Conservation (phyloP, 164 flowering plant species). For the Liquidambar formosana region DNA sequence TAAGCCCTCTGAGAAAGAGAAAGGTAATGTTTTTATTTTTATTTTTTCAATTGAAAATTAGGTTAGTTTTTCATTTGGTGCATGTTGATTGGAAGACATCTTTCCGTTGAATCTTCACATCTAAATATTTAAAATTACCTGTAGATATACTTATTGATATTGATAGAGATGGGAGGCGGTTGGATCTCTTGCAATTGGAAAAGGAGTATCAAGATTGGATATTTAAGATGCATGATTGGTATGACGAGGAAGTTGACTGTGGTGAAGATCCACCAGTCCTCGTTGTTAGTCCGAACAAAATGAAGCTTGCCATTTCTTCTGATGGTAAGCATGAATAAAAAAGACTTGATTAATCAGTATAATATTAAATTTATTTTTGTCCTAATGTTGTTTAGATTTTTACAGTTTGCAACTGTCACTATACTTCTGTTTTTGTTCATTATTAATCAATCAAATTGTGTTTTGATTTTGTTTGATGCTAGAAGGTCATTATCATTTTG, state of each 20-base stretch:
- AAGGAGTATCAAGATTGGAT: slow-evolving; percentile 62
- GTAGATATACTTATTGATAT: slow-evolving; percentile 40
- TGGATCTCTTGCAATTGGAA: slow-evolving; percentile 40
- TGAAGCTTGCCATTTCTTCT: slow-evolving; percentile 42
- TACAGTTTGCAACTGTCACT: no score
- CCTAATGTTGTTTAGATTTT: neutral
- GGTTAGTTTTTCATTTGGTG: neutral
- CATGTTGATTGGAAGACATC: no score
- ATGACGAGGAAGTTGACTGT: slow-evolving; percentile 52
- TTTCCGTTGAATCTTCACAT: neutral
- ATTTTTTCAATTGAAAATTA: neutral
- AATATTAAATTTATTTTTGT: neutral
- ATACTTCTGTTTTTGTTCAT: no score
- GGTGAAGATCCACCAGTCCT: slow-evolving; percentile 53
- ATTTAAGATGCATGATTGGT: slow-evolving; percentile 50
- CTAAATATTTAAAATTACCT: slow-evolving; percentile 4
- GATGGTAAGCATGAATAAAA: slow-evolving; percentile 41
- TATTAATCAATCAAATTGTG: neutral
- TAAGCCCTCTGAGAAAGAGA: slow-evolving; percentile 34
- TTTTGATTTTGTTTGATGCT: neutral
- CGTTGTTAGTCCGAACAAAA: slow-evolving; percentile 47
- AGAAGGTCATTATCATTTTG: neutral
- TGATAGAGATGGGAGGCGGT: slow-evolving; percentile 28
- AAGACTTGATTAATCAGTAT: neutral
- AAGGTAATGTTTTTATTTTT: slow-evolving; percentile 31